Evolutionary conservation across 257 asterid genomes (phyloP).

Genomic region (Handroanthus guayacan): DNA sequence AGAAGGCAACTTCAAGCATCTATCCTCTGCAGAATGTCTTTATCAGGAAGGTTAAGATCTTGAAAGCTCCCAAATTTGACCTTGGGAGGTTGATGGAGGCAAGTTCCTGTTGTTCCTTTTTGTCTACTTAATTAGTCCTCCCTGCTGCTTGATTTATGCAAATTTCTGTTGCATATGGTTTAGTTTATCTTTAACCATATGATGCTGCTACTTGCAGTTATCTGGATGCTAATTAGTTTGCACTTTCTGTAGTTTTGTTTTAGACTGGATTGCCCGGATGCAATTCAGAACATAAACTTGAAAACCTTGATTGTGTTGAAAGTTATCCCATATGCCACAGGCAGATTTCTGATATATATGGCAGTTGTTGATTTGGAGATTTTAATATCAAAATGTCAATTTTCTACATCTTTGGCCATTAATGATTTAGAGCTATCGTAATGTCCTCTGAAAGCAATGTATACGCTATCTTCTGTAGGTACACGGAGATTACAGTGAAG

Average conservation of each 20-base stretch:
- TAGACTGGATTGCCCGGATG: background rate
- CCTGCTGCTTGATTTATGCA: background rate
- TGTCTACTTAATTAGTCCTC: background rate
- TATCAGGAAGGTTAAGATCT: constrained; percentile 78
- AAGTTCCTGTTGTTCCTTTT: background rate
- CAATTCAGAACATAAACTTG: too few relatives aligned
- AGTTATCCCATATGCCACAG: background rate
- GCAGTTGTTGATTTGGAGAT: background rate
- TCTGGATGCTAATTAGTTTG: background rate
- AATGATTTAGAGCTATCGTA: background rate
- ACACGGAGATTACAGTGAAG: constrained; percentile 81
- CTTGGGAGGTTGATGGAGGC: constrained; percentile 87
- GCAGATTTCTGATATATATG: background rate
- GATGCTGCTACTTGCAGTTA: background rate
- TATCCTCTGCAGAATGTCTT: constrained; percentile 85
- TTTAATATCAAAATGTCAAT: background rate
- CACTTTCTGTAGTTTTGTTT: background rate
- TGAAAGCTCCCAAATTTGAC: constrained; percentile 90
- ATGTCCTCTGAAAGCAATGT: background rate
- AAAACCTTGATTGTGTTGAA: too few relatives aligned
- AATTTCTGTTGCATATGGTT: background rate
- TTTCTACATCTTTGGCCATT: too few relatives aligned
- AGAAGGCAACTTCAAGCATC: constrained; percentile 78
- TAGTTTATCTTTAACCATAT: background rate
- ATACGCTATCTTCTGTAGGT: constrained; percentile 45